Percentiles rank a stretch among this genome's conserved stretches.
Evolutionary conservation across 192 early-diverging fungal species (phyloP).

Genomic region (Backusella psychrophila): DNA sequence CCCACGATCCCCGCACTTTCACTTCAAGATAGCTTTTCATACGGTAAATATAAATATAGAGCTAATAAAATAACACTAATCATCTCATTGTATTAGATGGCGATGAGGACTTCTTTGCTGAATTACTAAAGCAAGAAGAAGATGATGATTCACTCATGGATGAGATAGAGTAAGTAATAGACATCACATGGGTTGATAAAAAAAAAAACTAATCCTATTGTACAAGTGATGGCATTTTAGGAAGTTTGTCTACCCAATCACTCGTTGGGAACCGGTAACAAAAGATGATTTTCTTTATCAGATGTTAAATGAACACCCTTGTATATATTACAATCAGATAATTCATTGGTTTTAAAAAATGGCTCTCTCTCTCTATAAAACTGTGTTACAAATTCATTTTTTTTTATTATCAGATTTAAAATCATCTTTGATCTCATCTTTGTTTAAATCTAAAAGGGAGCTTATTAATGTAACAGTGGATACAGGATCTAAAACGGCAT

Average conservation of each 20-base stretch:
- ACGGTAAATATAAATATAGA: background rate
- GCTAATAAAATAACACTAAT: background rate
- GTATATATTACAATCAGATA: background rate
- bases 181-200: background rate
- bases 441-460: background rate
- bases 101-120: background rate
- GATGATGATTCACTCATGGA: background rate
- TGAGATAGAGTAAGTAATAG: background rate
- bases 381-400: background rate
- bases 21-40: background rate
- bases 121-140: background rate
- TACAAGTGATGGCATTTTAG: background rate
- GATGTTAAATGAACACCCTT: background rate
- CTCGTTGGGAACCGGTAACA: background rate
- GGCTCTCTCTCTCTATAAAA: background rate
- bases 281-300: background rate
- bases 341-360: background rate
- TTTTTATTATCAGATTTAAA: constrained; percentile 3
- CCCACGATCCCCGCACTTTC: background rate
- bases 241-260: background rate
- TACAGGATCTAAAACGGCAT: background rate
- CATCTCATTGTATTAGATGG: background rate
- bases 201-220: background rate
- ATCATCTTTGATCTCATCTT: background rate
- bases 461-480: background rate